phyloP scores from a whole-genome alignment of 495 filamentous ascomycete genomes.

The Rostrohypoxylon terebratum region DNA sequence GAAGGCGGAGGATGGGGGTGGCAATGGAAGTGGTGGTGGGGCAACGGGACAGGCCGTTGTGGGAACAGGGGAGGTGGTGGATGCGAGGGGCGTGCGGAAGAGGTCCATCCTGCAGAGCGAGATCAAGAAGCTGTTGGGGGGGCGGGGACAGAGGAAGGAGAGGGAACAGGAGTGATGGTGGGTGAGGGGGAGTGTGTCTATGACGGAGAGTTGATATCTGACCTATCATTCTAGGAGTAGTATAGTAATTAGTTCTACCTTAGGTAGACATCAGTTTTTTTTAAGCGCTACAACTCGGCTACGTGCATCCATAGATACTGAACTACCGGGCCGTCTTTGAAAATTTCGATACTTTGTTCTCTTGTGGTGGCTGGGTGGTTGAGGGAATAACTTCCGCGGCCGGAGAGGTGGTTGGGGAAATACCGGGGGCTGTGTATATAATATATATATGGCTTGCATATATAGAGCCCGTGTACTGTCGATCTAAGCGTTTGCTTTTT shows the following conservation, averaged over 20 bases:
- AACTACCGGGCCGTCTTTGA: not conserved
- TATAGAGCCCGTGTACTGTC: not conserved
- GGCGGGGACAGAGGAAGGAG: slow-evolving; percentile 22
- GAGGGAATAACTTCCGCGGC: not conserved
- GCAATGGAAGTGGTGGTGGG: not conserved
- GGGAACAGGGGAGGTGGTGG: slow-evolving; percentile 23
- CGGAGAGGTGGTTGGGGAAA: not conserved
- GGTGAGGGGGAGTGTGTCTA: not conserved
- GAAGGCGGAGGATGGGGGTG: not conserved
- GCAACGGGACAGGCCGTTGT: slow-evolving; percentile 6
- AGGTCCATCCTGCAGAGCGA: slow-evolving; percentile 48
- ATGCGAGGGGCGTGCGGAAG: slow-evolving; percentile 33
- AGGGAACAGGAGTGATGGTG: not conserved
- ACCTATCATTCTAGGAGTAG: not conserved
- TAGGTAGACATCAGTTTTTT: not conserved
- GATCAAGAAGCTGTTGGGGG: slow-evolving; percentile 55
- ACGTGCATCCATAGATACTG: no score
- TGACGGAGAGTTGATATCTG: not conserved
- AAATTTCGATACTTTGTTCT: not conserved
- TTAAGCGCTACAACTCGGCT: not conserved
- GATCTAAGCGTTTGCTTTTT: not conserved
- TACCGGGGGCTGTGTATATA: not conserved
- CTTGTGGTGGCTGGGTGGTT: not conserved
- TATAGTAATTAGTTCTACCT: not conserved
- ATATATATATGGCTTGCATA: not conserved